Base-by-base conservation (phyloP, 2,329 filamentous ascomycete genomes). In the Epichloe coenophiala region DNA sequence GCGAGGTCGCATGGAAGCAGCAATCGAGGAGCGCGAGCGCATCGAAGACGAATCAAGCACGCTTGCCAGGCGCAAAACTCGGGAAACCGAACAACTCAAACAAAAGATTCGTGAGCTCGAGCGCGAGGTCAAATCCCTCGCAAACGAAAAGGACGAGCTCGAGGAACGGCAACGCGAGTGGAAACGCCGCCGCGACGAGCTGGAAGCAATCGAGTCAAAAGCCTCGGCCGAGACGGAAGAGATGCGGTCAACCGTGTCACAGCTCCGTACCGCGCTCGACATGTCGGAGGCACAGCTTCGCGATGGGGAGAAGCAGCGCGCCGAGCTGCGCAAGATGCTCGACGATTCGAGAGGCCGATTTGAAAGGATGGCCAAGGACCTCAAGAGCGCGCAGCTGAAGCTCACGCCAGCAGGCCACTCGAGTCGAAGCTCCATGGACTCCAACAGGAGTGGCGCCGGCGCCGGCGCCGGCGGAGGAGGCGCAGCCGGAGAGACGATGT, bases 11-110 rank as follows among this genome's bases (percentile, higher is more conserved):
- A 84, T 97, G 76, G 91, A 97, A 60, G 75, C 86, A 1, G 90
- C 90, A 0, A 77, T 95, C n/a, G 90, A 96, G 64, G 93, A 98
- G 66, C 81, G 93, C 17, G 93, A 98, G 63, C 81, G 88, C 2
- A 83, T 89, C 2, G 91, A 98, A 66, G 90, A 97, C 55, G 90
- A 97, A 68, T 83, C 88, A 3, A 88, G 81, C 60, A 85, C 82
- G 0, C 76, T 86, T 46, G 86, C 84, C 12, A 78, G 91, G 48
- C 79, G 86, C 42, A 83, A 84, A 54, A 80, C 86, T 6, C 77
- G 90, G 45, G 93, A 97, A 70, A 74, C 88, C 3, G 93, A 97
- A 63, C 91, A 97, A 58, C 72, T 95, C 39, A 88, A 84, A 65
- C 74, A 75, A 47, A 86, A 83, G 66, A 75, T 90, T 11, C 81